Evolutionary conservation across 148 eudicot species (phyloP).

Genomic region (Diospyros kaki): DNA sequence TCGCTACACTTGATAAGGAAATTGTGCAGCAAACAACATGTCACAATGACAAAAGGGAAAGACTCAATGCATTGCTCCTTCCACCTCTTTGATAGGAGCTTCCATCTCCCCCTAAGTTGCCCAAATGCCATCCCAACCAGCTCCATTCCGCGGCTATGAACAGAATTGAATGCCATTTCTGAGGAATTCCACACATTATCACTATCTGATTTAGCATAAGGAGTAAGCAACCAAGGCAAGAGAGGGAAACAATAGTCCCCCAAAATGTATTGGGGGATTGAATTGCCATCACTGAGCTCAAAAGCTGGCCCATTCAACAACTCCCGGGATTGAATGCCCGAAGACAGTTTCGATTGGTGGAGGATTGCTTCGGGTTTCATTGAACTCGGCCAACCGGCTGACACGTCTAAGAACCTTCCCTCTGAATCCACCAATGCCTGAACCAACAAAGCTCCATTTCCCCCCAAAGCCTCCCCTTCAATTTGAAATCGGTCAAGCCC

Average conservation of each 20-base stretch:
- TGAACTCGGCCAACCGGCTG: constrained; percentile 87
- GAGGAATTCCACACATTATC: constrained; percentile 21
- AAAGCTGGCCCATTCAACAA: constrained; percentile 50
- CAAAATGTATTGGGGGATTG: constrained; percentile 65
- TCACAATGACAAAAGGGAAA: constrained; percentile 64
- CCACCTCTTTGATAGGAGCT: constrained; percentile 56
- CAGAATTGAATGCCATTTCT: constrained; percentile 58
- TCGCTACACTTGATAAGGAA: constrained; percentile 80
- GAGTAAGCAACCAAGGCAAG: constrained; percentile 80
- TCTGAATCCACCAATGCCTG: constrained; percentile 88
- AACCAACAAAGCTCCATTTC: constrained; percentile 63
- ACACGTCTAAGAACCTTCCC: constrained; percentile 82
- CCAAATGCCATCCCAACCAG: constrained; percentile 50
- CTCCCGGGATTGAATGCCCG: constrained; percentile 50
- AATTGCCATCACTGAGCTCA: constrained; percentile 49
- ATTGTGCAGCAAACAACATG: constrained; percentile 79
- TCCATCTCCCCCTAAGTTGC: constrained; percentile 61
- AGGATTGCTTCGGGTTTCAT: constrained; percentile 45
- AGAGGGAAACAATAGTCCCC: constrained; percentile 78
- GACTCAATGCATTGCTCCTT: constrained; percentile 74
- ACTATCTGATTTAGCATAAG: constrained; percentile 30
- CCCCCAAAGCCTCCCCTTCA: constrained; percentile 44
- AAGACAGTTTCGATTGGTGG: constrained; percentile 46
- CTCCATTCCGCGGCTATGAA: constrained; percentile 56
- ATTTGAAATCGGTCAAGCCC: constrained; percentile 55